Evolutionary conservation across 169 alveolate genomes (phyloP), one percentile per base, ranked within the genome.

Genomic region (Plasmodium sp.): DNA sequence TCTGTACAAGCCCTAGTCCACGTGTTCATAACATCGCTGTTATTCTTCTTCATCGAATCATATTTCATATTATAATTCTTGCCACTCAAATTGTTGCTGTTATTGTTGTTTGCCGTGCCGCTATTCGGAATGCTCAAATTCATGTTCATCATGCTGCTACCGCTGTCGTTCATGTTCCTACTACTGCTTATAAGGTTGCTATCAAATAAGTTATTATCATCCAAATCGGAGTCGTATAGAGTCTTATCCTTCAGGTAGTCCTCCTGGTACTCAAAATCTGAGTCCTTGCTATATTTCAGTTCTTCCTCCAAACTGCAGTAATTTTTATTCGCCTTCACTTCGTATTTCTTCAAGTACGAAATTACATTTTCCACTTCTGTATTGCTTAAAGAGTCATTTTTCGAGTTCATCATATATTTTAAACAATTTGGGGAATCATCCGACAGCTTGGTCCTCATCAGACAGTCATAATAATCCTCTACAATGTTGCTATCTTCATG

Each of bases 391-490:
- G 84, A 36, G 18, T 75, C 93, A 27, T 75, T 75, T 43, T 86
- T 86, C 16, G 43, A 16, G 16, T 77, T 86, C 58, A 86, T 54
- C 93, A 86, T 86, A 58, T 86, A 86, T 77, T 86, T 86, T 39
- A 86, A 33, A 36, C 81, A 75, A 77, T 86, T 77, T 1, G 85
- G 41, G 1, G 93, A 27, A 34, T 86, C 93, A 41, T 86, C 85
- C 2, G 93, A 18, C 56, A 86, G 56, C 18, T 86, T 86, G 43
- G 93, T 77, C 43, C 93, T 75, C 93, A 86, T 86, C 2, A 86
- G 80, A 56, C 86, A 86, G 10, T 86, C 93, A 86, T 86, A 86
- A 86, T 86, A 86, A 77, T 86, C 88, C 2, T 86, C 93, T 16
- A 86, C 82, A 39, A 77, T 67, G 14, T 18, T 54, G 34, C 31